Conservation (phyloP, 1,284 basidiomycete species). For the Trametes pubescens region DNA sequence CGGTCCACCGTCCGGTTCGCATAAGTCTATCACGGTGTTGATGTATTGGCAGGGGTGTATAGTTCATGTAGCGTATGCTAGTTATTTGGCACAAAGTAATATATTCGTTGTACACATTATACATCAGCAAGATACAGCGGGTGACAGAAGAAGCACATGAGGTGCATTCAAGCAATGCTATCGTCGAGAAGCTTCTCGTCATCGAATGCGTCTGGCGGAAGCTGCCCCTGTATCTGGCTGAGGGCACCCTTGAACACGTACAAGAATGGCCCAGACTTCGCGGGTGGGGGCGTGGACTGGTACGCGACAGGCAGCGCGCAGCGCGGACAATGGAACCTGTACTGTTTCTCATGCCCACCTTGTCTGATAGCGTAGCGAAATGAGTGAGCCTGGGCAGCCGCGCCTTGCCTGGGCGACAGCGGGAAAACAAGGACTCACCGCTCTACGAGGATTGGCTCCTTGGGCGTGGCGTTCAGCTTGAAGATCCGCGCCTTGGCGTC, state of each 20-base stretch:
- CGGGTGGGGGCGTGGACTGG: slow-evolving; percentile 74
- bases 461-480: slow-evolving; percentile 75
- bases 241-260: slow-evolving; percentile 80
- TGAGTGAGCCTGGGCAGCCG: slow-evolving; percentile 10
- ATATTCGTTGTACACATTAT: not conserved
- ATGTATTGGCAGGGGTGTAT: too few species aligned
- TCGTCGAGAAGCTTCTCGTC: slow-evolving; percentile 49
- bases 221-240: slow-evolving; percentile 80
- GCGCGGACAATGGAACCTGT: slow-evolving; percentile 76
- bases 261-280: slow-evolving; percentile 74
- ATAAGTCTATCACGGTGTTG: too few species aligned
- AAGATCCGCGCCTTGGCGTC: slow-evolving; percentile 70
- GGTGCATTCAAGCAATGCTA: slow-evolving; percentile 11
- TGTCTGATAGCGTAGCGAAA: slow-evolving; percentile 47
- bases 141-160: not conserved
- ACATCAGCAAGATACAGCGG: not conserved
- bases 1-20: too few species aligned
- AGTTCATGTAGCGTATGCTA: not conserved
- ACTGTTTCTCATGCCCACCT: slow-evolving; percentile 78
- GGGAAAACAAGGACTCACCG: slow-evolving; percentile 55
- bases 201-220: slow-evolving; percentile 79
- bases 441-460: slow-evolving; percentile 75
- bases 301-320: slow-evolving; percentile 80
- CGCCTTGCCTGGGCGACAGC: not conserved
- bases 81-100: not conserved